Evolutionary conservation across 1,284 basidiomycete genomes (phyloP), one percentile per base, ranked within the genome.

Genomic region (Puccinia hordei): DNA sequence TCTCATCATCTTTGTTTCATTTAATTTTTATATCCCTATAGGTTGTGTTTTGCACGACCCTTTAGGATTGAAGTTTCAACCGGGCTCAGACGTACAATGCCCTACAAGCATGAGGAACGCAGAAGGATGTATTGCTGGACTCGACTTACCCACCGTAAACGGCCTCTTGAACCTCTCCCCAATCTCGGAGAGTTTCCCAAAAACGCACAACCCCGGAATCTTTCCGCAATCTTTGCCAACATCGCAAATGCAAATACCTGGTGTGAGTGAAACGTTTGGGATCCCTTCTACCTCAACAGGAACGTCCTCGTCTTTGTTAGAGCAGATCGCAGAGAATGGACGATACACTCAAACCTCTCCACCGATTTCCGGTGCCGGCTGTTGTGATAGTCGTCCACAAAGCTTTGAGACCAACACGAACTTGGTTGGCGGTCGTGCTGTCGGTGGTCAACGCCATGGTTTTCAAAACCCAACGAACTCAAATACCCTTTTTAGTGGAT

Each of bases 141-240:
- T 76, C 9, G 74, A 66, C 46, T 65, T 66, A 65, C 74, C 74
- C 27, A 76, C 41, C 10, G 46, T 76, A 27, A 66, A 76, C 35
- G 74, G 46, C 27, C 74, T 65, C n/a, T 66, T 76, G 17, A 76
- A 76, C 30, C 61, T 76, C n/a, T 63, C 33, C 24, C 74, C 74
- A 10, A 51, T 76, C 41, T 30, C 53, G 19, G 51, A 35, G 22
- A 27, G 53, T 10, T 74, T 74, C 57, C 38, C 73, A 10, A 66
- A 66, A 66, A n/a, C 19, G 17, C 17, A 30, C 19, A n/a, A 66
- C 1, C 30, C 35, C 24, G 35, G 22, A n/a, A 24, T n/a, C 24
- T 12, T 66, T 30, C 41, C 38, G 12, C 63, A 27, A 66, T 27
- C 63, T 0, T n/a, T 46, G 38, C 41, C 41, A 66, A 30, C 63